Conservation (phyloP, 169 alveolate genomes). For the Amoebophrya sp. region DNA sequence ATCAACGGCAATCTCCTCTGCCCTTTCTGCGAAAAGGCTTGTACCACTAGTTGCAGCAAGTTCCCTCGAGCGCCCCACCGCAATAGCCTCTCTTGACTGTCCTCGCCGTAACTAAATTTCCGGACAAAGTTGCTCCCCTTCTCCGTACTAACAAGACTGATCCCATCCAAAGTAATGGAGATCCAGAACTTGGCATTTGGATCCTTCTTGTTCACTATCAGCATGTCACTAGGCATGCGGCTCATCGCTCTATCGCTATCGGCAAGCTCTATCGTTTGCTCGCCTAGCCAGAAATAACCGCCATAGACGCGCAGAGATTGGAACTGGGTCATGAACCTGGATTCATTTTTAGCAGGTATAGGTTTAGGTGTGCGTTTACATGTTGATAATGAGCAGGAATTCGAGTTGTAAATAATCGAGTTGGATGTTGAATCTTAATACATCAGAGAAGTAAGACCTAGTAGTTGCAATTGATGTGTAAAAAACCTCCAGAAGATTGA, state of each 20-base stretch:
- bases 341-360: too few species aligned
- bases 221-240: background rate
- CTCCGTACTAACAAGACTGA: background rate
- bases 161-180: background rate
- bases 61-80: slow-evolving; percentile 16
- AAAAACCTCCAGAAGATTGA: background rate
- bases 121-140: background rate
- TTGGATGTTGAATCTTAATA: too few species aligned
- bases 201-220: slow-evolving; percentile 4
- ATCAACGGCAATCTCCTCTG: too few species aligned
- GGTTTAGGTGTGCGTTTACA: too few species aligned
- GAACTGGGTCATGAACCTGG: background rate
- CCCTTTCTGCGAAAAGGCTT: background rate
- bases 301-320: background rate
- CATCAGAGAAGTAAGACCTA: too few species aligned
- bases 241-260: background rate
- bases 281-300: slow-evolving; percentile 5
- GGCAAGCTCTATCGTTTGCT: background rate
- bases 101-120: background rate
- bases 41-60: slow-evolving; percentile 6
- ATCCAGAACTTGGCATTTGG: slow-evolving; percentile 1
- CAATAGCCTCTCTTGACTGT: background rate
- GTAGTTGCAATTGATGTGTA: background rate
- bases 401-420: too few species aligned
- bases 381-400: too few species aligned